Conservation (phyloP, 1,139 yeast genomes). For the Kurtzmaniella quercitrusa region DNA sequence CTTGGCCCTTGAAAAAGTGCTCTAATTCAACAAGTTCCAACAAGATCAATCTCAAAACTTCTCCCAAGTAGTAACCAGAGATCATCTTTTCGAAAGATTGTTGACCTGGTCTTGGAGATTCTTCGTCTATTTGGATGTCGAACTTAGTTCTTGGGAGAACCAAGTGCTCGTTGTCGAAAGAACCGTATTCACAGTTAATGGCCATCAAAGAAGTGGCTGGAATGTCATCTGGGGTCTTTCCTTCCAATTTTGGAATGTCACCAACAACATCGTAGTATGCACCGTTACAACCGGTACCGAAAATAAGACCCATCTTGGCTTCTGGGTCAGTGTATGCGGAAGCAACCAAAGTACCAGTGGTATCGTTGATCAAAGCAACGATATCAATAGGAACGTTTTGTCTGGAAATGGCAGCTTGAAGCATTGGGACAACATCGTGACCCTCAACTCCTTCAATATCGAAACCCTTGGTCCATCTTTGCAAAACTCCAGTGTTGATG, state of each 20-base stretch:
- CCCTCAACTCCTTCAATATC: conserved; percentile 95
- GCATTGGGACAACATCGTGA: conserved; percentile 87
- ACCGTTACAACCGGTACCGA: conserved; percentile 98
- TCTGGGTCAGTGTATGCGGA: conserved; percentile 87
- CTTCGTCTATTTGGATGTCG: conserved; percentile 74
- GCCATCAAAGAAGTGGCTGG: conserved; percentile 74
- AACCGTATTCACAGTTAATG: conserved; percentile 97
- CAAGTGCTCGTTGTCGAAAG: conserved; percentile 86
- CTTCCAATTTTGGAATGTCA: conserved; percentile 81
- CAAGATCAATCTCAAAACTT: conserved; percentile 76
- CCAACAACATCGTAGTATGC: conserved; percentile 83
- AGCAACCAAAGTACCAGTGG: conserved; percentile 96
- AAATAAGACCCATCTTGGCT: conserved; percentile 91
- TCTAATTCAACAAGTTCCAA: conserved; percentile 66
- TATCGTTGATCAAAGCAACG: conserved; percentile 92
- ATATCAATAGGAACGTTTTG: conserved; percentile 74
- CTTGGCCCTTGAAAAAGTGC: conserved; percentile 66
- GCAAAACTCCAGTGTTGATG: conserved; percentile 81
- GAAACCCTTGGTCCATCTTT: conserved; percentile 98
- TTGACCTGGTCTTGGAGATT: conserved; percentile 95
- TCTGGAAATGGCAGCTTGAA: conserved; percentile 68
- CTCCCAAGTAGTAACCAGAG: conserved; percentile 95
- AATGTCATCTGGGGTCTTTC: conserved; percentile 62
- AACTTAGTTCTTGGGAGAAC: conserved; percentile 87
- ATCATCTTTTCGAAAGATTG: conserved; percentile 97